Percentiles rank a stretch among this genome's conserved stretches.
Evolutionary conservation across 1,284 basidiomycete genomes (phyloP).

Genomic region (Trichosporon faecale): DNA sequence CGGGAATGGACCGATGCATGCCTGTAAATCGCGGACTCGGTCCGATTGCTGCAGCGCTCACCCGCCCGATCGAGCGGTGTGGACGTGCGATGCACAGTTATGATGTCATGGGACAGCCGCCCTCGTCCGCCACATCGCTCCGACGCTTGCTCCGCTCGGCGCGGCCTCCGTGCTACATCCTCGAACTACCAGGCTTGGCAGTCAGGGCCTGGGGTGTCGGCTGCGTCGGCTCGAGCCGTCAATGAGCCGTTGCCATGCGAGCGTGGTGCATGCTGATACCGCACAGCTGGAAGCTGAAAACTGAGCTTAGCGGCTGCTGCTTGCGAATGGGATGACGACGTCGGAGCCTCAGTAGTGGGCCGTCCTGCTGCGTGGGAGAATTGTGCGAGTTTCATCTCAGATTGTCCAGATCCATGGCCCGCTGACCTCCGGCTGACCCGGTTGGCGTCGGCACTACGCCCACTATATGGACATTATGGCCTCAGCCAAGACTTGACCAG

Average conservation of each 20-base stretch:
- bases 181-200: background rate
- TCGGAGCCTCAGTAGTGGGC: background rate
- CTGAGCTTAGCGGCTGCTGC: background rate
- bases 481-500: background rate
- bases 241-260: background rate
- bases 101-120: background rate
- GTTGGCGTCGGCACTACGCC: no score
- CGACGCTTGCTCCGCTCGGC: background rate
- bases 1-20: background rate
- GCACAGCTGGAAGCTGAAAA: background rate
- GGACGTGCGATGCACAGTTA: background rate
- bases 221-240: background rate
- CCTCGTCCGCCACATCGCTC: background rate
- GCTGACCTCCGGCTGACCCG: no score
- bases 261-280: background rate
- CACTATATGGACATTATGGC: background rate
- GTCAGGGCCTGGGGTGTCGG: background rate
- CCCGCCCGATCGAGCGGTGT: background rate
- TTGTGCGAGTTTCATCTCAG: constrained; percentile 2
- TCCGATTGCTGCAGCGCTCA: background rate
- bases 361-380: background rate
- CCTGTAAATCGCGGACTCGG: background rate
- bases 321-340: background rate
- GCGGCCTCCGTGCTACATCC: background rate
- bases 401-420: background rate